Conservation (phyloP, 306 rosid species). For the Hippophae tibetana region DNA sequence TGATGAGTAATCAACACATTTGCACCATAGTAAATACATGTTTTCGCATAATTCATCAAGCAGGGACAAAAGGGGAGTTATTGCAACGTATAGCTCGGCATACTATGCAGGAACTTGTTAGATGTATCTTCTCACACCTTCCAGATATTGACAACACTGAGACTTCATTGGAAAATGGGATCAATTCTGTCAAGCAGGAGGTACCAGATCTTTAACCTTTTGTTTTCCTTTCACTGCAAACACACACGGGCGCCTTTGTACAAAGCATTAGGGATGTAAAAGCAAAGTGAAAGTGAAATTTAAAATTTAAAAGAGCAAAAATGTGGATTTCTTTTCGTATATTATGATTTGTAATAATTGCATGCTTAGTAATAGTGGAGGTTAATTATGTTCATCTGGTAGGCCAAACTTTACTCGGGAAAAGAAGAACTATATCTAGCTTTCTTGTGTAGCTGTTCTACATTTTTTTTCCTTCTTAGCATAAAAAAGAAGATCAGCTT, state of each 20-base stretch:
- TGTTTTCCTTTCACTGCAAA: constrained; percentile 5
- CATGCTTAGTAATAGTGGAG: too few relatives aligned
- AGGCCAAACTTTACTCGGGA: too few relatives aligned
- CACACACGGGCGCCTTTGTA: constrained; percentile 10
- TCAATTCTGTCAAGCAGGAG: constrained; percentile 42
- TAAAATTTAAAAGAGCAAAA: too few relatives aligned
- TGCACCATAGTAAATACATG: constrained; percentile 95
- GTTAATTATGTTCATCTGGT: too few relatives aligned
- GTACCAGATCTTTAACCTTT: constrained; percentile 25
- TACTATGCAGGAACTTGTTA: constrained; percentile 84
- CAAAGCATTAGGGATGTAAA: neutral
- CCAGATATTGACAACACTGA: constrained; percentile 72
- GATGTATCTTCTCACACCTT: constrained; percentile 91
- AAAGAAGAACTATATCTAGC: too few relatives aligned
- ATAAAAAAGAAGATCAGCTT: too few relatives aligned
- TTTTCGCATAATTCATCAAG: constrained; percentile 95
- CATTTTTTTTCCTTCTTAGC: too few relatives aligned
- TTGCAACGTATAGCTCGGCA: constrained; percentile 87
- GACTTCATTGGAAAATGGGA: constrained; percentile 56
- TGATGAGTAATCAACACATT: constrained; percentile 95
- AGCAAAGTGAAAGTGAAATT: too few relatives aligned
- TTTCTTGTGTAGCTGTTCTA: too few relatives aligned
- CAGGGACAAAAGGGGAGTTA: constrained; percentile 79
- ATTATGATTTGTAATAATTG: too few relatives aligned
- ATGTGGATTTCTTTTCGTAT: too few relatives aligned